phyloP scores from a whole-genome alignment of 345 rosid genomes.

The Brassica rapa region DNA sequence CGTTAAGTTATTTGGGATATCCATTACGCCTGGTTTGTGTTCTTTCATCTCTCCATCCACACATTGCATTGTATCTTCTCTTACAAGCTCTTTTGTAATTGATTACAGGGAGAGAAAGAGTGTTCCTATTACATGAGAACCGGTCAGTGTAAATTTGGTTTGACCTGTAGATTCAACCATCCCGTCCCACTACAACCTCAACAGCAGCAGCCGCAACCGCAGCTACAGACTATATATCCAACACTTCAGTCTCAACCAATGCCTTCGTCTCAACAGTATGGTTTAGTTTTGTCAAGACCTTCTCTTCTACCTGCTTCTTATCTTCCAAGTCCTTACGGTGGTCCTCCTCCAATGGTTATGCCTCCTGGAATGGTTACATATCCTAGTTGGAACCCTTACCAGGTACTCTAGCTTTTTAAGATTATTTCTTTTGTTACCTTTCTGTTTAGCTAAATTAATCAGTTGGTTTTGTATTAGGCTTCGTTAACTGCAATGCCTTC shows the following conservation, averaged over 20 bases:
- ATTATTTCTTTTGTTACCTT: neutral
- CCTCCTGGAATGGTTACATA: constrained; percentile 73
- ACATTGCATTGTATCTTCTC: neutral
- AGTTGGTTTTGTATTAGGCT: constrained; percentile 37
- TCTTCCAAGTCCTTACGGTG: constrained; percentile 70
- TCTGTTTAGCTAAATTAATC: neutral
- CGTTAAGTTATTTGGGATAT: constrained; percentile 71
- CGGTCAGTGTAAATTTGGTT: constrained; percentile 90
- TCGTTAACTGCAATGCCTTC: constrained; percentile 63
- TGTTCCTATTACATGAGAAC: constrained; percentile 91
- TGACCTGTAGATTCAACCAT: constrained; percentile 90
- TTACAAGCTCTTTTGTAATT: neutral
- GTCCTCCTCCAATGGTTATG: constrained; percentile 57
- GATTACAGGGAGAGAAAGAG: constrained; percentile 83
- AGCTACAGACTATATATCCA: constrained; percentile 44
- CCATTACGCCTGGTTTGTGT: constrained; percentile 86
- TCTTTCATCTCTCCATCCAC: neutral
- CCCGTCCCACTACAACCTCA: constrained; percentile 58
- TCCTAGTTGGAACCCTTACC: constrained; percentile 74
- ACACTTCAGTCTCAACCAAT: constrained; percentile 63
- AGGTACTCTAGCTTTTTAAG: constrained; percentile 44
- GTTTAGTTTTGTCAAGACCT: constrained; percentile 76
- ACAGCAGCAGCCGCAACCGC: constrained; percentile 26
- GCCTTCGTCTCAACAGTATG: constrained; percentile 76
- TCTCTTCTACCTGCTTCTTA: constrained; percentile 68